Base-by-base conservation (phyloP, 768 basidiomycete species). In the Russula ochroleuca region DNA sequence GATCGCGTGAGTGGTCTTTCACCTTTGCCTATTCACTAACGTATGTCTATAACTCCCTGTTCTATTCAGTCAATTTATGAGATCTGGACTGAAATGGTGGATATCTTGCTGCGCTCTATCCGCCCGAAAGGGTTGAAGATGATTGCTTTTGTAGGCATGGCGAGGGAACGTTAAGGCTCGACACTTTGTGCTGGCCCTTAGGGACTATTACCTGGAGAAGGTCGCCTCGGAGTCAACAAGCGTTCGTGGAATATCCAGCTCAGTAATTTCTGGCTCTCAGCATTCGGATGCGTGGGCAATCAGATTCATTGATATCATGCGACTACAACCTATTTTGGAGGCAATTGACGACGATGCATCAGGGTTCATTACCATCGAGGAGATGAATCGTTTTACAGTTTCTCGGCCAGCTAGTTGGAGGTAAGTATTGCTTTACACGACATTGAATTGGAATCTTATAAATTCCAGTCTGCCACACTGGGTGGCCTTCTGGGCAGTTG, bases 341-440 rank as follows among this genome's bases (percentile, higher is more conserved):
- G 74, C 73, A 10, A 68, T 76, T 51, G 75, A 77, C 57, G 71
- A 73, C 33, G 74, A 77, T 57, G 70, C 70, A 2, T 75, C 73
- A 0, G 74, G 75, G 3, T 75, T 71, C 56, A 70, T 73, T 55
- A 72, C 72, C 0, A 69, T 75, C n/a, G 48, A 62, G 3, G 75
- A 77, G 57, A 71, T 75, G 17, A 77, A 77, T 55, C 57, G 58
- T 1, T 75, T 77, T 53, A 73, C 72, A 2, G 43, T 56, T 2
- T 57, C 67, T 23, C 60, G 68, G 8, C 75, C 73, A 2, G 13
- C 38, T 2, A 64, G 63, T 3, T 76, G 75, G 74, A 76, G 55
- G 65, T 66, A 25, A 31, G 65, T 58, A 38, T 43, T 17, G 9
- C 38, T 66, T 59, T 5, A n/a, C 15, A 35, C 17, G 2, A 1